phyloP scores from a whole-genome alignment of 2,329 filamentous ascomycete genomes.

The Beauveria sp. region DNA sequence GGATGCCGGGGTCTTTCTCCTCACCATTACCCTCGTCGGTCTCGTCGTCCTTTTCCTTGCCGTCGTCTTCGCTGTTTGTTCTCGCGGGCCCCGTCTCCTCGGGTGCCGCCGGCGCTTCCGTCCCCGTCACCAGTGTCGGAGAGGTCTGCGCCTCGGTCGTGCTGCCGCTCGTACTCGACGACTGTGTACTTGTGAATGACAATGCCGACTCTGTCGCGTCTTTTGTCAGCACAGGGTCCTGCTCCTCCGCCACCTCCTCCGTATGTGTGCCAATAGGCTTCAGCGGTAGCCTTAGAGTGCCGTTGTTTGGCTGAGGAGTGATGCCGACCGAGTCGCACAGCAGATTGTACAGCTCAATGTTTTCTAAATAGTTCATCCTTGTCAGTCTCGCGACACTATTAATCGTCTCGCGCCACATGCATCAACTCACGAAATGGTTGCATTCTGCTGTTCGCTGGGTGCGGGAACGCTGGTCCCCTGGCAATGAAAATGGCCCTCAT shows the following conservation, averaged over 20 bases:
- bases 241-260: constrained; percentile 37
- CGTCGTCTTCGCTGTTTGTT: not conserved
- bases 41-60: not conserved
- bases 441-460: constrained; percentile 70
- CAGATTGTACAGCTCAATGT: constrained; percentile 91
- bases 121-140: not conserved
- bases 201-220: not conserved
- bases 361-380: constrained; percentile 51
- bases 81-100: not conserved
- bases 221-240: constrained; percentile 39
- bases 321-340: constrained; percentile 81
- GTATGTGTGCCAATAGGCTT: constrained; percentile 55
- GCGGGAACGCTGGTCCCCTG: constrained; percentile 84
- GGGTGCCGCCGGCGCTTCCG: not conserved
- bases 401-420: not conserved
- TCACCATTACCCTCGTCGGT: not conserved
- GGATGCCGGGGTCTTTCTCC: not conserved
- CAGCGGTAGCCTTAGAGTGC: constrained; percentile 69
- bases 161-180: constrained; percentile 11
- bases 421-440: constrained; percentile 70
- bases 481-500: constrained; percentile 97
- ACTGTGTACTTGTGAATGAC: constrained; percentile 4
- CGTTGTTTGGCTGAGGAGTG: constrained; percentile 71
- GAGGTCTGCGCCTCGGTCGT: constrained; percentile 6
- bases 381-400: not conserved